Percentiles rank a stretch among this genome's conserved stretches.
Evolutionary conservation across 2,329 filamentous ascomycete genomes (phyloP).

Genomic region (Cercospora citrullina): DNA sequence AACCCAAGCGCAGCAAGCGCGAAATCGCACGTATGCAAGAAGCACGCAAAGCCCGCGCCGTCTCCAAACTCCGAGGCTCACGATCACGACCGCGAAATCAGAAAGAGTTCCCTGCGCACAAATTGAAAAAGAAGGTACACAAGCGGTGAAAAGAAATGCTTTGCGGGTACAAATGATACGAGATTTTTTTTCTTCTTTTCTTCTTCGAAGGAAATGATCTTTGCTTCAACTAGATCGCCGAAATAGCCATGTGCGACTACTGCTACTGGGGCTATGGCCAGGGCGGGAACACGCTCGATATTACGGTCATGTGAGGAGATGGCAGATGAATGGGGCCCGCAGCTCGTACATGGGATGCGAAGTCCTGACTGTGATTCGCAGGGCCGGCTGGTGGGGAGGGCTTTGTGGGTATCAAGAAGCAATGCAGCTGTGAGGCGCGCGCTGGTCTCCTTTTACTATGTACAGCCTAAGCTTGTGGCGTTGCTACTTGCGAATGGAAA

Average conservation of each 20-base stretch:
- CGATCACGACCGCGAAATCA: constrained; percentile 42
- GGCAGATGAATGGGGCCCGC: background rate
- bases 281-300: background rate
- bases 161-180: too few species aligned
- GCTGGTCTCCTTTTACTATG: background rate
- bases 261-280: background rate
- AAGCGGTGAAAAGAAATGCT: constrained; percentile 28
- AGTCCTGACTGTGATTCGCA: background rate
- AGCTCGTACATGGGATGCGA: background rate
- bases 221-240: too few species aligned
- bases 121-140: constrained; percentile 26
- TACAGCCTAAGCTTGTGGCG: background rate
- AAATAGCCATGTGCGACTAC: too few species aligned
- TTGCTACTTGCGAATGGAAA: background rate
- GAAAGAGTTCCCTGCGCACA: constrained; percentile 40
- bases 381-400: background rate
- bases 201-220: too few species aligned
- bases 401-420: background rate
- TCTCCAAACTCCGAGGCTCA: constrained; percentile 36
- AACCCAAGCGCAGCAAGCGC: constrained; percentile 26
- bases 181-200: too few species aligned
- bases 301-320: background rate
- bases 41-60: constrained; percentile 39
- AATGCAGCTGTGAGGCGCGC: background rate
- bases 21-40: constrained; percentile 27